A percentile compares a stretch with the other conserved stretches of the same genome.
Conservation (phyloP, 169 alveolate species). For the Babesia sp. region DNA sequence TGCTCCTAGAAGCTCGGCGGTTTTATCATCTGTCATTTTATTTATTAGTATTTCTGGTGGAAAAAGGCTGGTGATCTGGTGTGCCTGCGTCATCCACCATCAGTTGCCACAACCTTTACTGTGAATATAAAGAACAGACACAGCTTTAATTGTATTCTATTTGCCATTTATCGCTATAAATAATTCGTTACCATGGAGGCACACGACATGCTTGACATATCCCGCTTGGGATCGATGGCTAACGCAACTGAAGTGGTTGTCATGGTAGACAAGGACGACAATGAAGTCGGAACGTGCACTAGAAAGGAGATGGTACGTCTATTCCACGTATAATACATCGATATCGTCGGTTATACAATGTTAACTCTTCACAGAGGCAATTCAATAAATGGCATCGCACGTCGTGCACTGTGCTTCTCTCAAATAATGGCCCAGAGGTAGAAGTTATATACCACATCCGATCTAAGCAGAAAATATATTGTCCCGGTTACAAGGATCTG, state of each 20-base stretch:
- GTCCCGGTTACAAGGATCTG: constrained; percentile 69
- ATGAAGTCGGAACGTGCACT: constrained; percentile 40
- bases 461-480: constrained; percentile 59
- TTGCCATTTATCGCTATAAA: background rate
- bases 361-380: constrained; percentile 34
- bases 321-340: background rate
- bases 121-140: no score
- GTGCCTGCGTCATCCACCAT: no score
- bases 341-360: background rate
- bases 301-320: constrained; percentile 45
- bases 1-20: no score
- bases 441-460: constrained; percentile 64
- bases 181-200: background rate
- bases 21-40: no score
- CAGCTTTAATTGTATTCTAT: no score
- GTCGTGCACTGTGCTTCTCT: constrained; percentile 63
- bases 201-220: constrained; percentile 13
- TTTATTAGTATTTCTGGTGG: no score
- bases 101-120: no score
- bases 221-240: constrained; percentile 38
- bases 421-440: constrained; percentile 42
- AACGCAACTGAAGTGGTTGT: constrained; percentile 35
- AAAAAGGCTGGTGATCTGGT: no score
- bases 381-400: constrained; percentile 73
- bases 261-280: constrained; percentile 53